Percentiles rank a stretch among this genome's conserved stretches.
Conservation (phyloP, 208 protist genomes). For the Zelonia costaricensis region DNA sequence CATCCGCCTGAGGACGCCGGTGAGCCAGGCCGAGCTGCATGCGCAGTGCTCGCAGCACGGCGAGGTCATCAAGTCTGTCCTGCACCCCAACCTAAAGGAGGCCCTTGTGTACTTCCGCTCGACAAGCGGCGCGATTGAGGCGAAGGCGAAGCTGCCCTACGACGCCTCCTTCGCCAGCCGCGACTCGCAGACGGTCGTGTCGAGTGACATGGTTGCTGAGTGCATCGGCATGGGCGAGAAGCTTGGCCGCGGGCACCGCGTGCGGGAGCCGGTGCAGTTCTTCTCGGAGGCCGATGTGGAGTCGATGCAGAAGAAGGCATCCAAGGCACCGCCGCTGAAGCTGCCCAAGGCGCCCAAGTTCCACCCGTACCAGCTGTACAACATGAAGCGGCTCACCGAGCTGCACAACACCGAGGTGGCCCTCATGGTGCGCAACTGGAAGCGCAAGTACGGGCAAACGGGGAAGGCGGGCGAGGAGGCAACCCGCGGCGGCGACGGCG, state of each 20-base stretch:
- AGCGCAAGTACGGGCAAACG: conserved; percentile 55
- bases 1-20: conserved; percentile 43
- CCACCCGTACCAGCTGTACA: conserved; percentile 80
- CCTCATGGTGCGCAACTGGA: conserved; percentile 80
- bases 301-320: conserved; percentile 43
- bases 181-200: conserved; percentile 75
- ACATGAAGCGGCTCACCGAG: conserved; percentile 76
- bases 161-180: conserved; percentile 56
- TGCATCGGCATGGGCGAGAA: conserved; percentile 72
- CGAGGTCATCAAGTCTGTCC: conserved; percentile 68
- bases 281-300: conserved; percentile 76
- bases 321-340: conserved; percentile 66
- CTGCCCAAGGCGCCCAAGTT: conserved; percentile 73
- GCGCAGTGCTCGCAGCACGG: conserved; percentile 68
- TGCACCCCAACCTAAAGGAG: conserved; percentile 86
- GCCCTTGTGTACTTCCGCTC: conserved; percentile 86
- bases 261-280: conserved; percentile 56
- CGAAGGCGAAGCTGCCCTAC: conserved; percentile 72
- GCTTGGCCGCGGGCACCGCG: conserved; percentile 84
- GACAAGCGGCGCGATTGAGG: conserved; percentile 76
- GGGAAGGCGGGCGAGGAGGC: conserved; percentile 10
- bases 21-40: conserved; percentile 72
- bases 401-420: conserved; percentile 82
- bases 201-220: conserved; percentile 79
- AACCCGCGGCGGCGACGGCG: not conserved